phyloP scores from a whole-genome alignment of 441 rosid genomes.

The Gossypium davidsonii region DNA sequence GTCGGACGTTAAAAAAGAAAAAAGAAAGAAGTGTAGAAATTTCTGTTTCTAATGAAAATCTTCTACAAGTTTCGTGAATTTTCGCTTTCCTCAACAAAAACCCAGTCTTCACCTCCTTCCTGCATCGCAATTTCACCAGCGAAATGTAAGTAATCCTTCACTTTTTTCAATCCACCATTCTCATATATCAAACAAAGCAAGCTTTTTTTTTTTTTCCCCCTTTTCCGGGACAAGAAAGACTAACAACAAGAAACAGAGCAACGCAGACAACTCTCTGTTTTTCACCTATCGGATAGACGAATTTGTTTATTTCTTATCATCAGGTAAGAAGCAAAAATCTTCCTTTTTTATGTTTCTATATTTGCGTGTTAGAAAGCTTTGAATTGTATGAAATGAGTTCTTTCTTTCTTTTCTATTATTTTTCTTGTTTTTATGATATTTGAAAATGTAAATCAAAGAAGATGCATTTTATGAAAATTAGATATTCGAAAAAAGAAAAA shows the following conservation, averaged over 20 bases:
- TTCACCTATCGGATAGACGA: neutral
- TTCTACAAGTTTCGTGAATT: conserved; percentile 20
- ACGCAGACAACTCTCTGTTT: neutral
- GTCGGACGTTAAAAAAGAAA: neutral
- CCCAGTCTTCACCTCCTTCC: neutral
- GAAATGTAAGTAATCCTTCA: neutral
- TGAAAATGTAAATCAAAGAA: neutral
- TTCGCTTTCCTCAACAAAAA: conserved; percentile 17
- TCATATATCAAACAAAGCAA: neutral
- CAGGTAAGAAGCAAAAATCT: neutral
- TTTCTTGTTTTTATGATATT: neutral
- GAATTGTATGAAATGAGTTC: neutral
- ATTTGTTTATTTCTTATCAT: neutral
- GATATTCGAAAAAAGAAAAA: no score
- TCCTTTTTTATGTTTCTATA: neutral
- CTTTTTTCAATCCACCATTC: no score
- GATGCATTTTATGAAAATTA: no score
- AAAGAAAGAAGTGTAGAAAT: conserved; percentile 14
- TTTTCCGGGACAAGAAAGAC: neutral
- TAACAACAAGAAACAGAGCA: neutral
- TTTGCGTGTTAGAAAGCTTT: neutral
- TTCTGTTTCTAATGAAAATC: conserved; percentile 20
- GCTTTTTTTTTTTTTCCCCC: neutral
- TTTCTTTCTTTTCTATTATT: neutral
- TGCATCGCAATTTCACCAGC: neutral